Conservation (phyloP, 768 basidiomycete species). For the Mycena leptocephala region DNA sequence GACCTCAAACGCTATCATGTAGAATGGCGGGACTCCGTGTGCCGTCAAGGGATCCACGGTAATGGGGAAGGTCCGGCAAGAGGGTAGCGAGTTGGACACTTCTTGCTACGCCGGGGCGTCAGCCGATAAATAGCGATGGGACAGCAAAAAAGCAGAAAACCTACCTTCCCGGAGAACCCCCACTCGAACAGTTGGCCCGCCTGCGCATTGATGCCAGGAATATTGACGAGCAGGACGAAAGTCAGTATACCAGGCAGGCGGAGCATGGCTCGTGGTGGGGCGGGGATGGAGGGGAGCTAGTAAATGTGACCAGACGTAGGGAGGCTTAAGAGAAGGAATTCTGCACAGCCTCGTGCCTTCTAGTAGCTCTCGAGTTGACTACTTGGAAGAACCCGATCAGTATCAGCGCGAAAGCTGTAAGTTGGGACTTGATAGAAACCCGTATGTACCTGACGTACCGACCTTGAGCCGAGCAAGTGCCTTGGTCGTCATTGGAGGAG, state of each 20-base stretch:
- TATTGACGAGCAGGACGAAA: not conserved
- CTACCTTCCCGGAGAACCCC: not conserved
- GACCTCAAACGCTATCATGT: constrained; percentile 59
- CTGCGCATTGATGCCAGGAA: not conserved
- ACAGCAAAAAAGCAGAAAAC: not conserved
- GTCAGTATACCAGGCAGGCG: not conserved
- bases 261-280: not conserved
- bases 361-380: no score
- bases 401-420: not conserved
- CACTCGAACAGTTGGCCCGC: not conserved
- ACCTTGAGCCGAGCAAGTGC: not conserved
- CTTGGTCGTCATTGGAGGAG: not conserved
- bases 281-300: not conserved
- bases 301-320: not conserved
- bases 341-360: not conserved
- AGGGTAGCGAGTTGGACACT: not conserved
- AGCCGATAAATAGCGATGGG: not conserved
- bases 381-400: not conserved
- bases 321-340: not conserved
- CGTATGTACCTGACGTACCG: not conserved
- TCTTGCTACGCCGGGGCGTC: not conserved
- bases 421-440: not conserved
- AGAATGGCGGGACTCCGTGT: constrained; percentile 54
- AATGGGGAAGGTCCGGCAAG: not conserved
- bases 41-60: not conserved